Evolutionary conservation across 2,329 filamentous ascomycete genomes (phyloP), one percentile per base, ranked within the genome.

Genomic region (Fonsecaea nubica): DNA sequence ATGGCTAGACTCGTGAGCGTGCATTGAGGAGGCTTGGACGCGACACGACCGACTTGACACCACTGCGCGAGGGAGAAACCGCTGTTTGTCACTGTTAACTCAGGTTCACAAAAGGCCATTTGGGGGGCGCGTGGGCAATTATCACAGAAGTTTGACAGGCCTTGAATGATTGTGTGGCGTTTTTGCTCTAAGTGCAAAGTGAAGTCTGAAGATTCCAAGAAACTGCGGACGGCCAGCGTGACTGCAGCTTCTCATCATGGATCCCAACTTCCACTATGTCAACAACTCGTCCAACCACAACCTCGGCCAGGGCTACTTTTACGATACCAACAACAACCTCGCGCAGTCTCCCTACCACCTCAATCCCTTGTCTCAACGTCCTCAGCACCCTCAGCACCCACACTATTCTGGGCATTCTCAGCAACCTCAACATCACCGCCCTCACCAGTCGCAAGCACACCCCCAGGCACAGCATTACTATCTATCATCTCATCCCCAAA

Each of bases 221-320:
- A 48, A 48, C 42, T 25, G 42, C 42, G 42, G 3, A 25, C 42
- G 42, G 42, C 42, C 42, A 25, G n/a, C 40, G n/a, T 18, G 15
- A 4, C 40, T 18, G 40, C 40, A 4, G 4, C 40, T n/a, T 4
- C 42, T 32, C 61, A 60, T 32, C 64, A 66, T 66, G 65, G 63
- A 66, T 62, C 65, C 42, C 33, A 66, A 70, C 60, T 50, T 55
- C 18, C 36, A 36, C 52, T 65, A 62, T 48, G 35, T 42, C 36
- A 48, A 15, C 13, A 42, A n/a, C 36, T 30, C 18, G 50, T 48
- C 25, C 38, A 48, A 32, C 48, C 15, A 42, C 33, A 21, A 33
- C 62, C 45, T 25, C n/a, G 48, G 21, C 8, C 45, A 48, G 4
- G 45, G 45, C 21, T 50, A 25, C 45, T 50, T 50, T 45, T 33